Percentiles rank a stretch among this genome's conserved stretches.
phyloP scores from a whole-genome alignment of 2,329 filamentous ascomycete genomes.

The Venturia pyrina region DNA sequence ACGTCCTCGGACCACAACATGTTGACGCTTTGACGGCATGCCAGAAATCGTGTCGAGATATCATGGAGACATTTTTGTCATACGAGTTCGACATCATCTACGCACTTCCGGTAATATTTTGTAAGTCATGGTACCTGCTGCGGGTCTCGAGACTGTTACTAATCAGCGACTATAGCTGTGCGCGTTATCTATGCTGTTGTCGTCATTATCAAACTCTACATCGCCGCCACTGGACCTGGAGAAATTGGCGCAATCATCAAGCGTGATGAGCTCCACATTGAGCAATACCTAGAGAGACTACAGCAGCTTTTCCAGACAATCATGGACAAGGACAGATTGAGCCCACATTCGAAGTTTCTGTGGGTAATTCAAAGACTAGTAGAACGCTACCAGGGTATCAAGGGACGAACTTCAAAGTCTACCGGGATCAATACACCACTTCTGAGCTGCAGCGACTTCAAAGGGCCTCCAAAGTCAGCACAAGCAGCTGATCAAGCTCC shows the following conservation, averaged over 20 bases:
- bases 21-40: slow-evolving; percentile 38
- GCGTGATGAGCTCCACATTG: slow-evolving; percentile 36
- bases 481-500: slow-evolving; percentile 11
- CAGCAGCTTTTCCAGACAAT: slow-evolving; percentile 36
- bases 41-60: slow-evolving; percentile 34
- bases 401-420: slow-evolving; percentile 14
- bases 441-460: neutral
- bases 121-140: slow-evolving; percentile 20
- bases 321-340: slow-evolving; percentile 29
- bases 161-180: slow-evolving; percentile 29
- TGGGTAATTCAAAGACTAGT: slow-evolving; percentile 31
- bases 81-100: slow-evolving; percentile 35
- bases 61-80: slow-evolving; percentile 39
- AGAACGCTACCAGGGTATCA: slow-evolving; percentile 12
- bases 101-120: slow-evolving; percentile 36
- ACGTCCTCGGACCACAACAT: slow-evolving; percentile 35
- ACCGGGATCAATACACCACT: slow-evolving; percentile 14
- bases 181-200: slow-evolving; percentile 47
- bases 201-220: slow-evolving; percentile 51
- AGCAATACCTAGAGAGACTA: slow-evolving; percentile 35
- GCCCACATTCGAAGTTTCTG: slow-evolving; percentile 38
- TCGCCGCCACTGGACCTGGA: slow-evolving; percentile 39
- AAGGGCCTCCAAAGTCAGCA: slow-evolving; percentile 1
- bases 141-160: neutral
- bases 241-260: slow-evolving; percentile 41